Conservation (phyloP, 2,329 filamentous ascomycete genomes). For the Rachicladosporium sp. region DNA sequence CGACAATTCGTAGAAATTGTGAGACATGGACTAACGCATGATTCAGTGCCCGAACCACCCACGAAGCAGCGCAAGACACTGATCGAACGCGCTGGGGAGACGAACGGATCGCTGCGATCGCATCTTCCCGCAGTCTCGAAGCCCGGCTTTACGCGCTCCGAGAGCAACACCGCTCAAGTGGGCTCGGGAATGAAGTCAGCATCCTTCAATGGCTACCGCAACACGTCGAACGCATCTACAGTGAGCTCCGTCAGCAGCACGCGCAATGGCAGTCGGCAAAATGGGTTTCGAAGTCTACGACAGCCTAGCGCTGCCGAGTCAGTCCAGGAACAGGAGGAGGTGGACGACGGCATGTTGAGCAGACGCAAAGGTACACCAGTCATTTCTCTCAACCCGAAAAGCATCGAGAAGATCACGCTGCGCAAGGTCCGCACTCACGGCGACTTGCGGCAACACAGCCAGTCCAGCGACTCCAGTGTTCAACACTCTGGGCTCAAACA, state of each 20-base stretch:
- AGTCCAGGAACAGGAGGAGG: conserved; percentile 27
- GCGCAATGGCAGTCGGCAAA: conserved; percentile 33
- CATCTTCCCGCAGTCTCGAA: conserved; percentile 9
- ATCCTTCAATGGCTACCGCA: conserved; percentile 29
- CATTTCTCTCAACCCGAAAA: conserved; percentile 25
- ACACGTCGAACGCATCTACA: conserved; percentile 29
- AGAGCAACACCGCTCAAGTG: conserved; percentile 13
- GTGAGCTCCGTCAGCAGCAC: conserved; percentile 31
- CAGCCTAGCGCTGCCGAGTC: conserved; percentile 4
- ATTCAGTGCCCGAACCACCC: conserved; percentile 33
- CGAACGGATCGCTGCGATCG: conserved; percentile 21
- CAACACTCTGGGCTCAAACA: conserved; percentile 5
- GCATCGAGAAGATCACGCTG: conserved; percentile 12
- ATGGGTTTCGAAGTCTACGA: conserved; percentile 17
- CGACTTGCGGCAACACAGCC: conserved; percentile 14
- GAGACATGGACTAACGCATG: conserved; percentile 12
- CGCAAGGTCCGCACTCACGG: conserved; percentile 22
- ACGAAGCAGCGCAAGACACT: conserved; percentile 38
- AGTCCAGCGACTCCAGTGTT: conserved; percentile 8
- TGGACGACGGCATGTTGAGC: conserved; percentile 17
- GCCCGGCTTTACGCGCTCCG: no score
- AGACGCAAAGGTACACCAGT: conserved; percentile 35
- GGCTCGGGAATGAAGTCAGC: conserved; percentile 8
- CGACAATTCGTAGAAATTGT: background rate
- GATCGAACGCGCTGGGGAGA: conserved; percentile 35